These are phyloP conservation scores for Phaeotremella fagi DNA, from an alignment of 768 basidiomycete genomes.

Conservation along the genomic window DNA sequence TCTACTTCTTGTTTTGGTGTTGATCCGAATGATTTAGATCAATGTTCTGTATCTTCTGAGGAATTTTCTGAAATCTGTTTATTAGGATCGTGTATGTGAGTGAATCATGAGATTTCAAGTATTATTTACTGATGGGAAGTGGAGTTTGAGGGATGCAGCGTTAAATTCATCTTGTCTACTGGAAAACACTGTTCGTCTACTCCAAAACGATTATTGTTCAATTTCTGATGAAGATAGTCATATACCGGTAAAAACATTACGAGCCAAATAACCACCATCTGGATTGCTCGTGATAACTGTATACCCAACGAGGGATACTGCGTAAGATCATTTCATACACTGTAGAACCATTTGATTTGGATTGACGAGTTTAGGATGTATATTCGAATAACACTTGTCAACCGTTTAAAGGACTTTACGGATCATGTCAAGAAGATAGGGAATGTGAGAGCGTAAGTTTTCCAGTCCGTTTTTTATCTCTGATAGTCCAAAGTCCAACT, in stretches of 20 bases:
- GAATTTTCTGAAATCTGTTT: constrained; percentile 31
- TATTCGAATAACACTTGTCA: constrained; percentile 14
- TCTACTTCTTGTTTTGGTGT: background rate
- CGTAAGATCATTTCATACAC: constrained; percentile 10
- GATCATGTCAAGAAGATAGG: constrained; percentile 14
- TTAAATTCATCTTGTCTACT: constrained; percentile 14
- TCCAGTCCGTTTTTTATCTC: background rate
- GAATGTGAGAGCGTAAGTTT: constrained; percentile 32
- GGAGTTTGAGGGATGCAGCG: constrained; percentile 17
- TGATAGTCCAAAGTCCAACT: constrained; percentile 13
- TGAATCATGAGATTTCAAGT: no score
- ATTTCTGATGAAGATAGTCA: no score
- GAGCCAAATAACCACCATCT: constrained; percentile 12
- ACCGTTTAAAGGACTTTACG: constrained; percentile 1
- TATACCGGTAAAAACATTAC: constrained; percentile 26
- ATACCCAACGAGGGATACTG: constrained; percentile 27
- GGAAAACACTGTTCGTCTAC: constrained; percentile 21
- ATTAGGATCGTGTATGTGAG: constrained; percentile 23
- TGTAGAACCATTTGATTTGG: background rate
- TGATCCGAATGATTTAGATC: no score
- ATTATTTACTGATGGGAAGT: no score
- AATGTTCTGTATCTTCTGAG: no score
- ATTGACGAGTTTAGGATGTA: constrained; percentile 9
- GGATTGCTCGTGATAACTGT: constrained; percentile 25
- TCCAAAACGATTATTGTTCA: background rate